These are phyloP conservation scores for Glycine soja DNA, from an alignment of 306 rosid genomes.

Conservation along the genomic window DNA sequence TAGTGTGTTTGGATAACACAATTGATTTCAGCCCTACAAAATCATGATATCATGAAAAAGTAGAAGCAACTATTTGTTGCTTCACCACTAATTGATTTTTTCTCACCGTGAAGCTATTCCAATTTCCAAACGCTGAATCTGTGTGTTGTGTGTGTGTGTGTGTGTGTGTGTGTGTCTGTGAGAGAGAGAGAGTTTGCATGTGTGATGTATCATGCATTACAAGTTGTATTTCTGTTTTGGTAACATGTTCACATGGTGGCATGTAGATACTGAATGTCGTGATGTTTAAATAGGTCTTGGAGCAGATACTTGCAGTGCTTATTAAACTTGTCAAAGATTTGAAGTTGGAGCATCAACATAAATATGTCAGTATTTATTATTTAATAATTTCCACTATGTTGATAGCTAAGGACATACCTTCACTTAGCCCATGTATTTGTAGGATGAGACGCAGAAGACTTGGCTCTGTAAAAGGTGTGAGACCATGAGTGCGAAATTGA, in stretches of 20 bases:
- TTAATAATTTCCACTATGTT: slow-evolving; percentile 32
- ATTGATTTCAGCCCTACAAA: too few species aligned
- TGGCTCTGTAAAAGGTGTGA: slow-evolving; percentile 96
- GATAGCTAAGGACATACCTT: slow-evolving; percentile 32
- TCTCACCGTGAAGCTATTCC: too few species aligned
- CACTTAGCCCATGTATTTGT: slow-evolving; percentile 37
- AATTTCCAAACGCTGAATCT: background rate
- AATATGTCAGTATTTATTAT: slow-evolving; percentile 63
- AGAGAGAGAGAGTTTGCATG: slow-evolving; percentile 32
- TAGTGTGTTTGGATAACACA: too few species aligned
- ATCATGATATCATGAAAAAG: too few species aligned
- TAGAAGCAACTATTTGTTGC: too few species aligned
- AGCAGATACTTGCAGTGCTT: slow-evolving; percentile 93
- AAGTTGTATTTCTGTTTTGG: slow-evolving; percentile 18
- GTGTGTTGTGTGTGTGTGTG: background rate
- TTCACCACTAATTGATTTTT: too few species aligned
- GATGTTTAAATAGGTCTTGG: slow-evolving; percentile 71
- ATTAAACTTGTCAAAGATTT: slow-evolving; percentile 90
- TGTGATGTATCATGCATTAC: slow-evolving; percentile 29
- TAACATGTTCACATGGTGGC: slow-evolving; percentile 15
- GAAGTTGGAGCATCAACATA: slow-evolving; percentile 94
- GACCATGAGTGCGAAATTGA: slow-evolving; percentile 90
- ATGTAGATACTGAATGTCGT: slow-evolving; percentile 25
- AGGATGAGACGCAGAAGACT: slow-evolving; percentile 89
- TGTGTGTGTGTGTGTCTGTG: background rate